A percentile compares a stretch with the other conserved stretches of the same genome.
Evolutionary conservation across 768 basidiomycete genomes (phyloP).

Genomic region (Macrolepiota dolichaula): DNA sequence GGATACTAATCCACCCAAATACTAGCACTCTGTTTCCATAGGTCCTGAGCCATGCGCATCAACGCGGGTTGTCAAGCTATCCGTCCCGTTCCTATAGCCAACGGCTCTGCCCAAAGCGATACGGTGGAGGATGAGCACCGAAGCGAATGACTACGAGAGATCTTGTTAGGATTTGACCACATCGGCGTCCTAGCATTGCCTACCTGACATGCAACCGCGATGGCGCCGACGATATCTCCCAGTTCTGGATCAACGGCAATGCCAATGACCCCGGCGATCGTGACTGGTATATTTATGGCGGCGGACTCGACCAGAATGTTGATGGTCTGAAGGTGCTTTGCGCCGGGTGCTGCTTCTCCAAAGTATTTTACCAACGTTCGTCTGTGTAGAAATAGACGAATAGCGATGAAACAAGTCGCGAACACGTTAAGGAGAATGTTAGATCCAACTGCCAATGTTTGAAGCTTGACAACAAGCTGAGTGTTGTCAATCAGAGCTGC

Average conservation of each 20-base stretch:
- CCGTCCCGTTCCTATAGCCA: neutral
- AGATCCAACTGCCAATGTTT: neutral
- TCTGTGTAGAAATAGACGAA: neutral
- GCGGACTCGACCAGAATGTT: neutral
- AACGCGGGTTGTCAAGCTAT: neutral
- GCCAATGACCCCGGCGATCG: neutral
- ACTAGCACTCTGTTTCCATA: no score
- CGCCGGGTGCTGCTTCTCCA: neutral
- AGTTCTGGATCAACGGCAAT: neutral
- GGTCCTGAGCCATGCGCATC: no score
- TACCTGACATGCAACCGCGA: neutral
- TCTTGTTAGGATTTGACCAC: neutral
- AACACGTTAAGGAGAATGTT: neutral
- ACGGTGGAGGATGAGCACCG: neutral
- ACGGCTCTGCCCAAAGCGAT: neutral
- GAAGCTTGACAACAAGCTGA: neutral
- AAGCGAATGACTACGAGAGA: neutral
- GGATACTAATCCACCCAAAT: no score
- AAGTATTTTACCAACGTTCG: neutral
- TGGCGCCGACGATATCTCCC: neutral
- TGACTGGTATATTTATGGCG: neutral
- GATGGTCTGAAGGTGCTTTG: neutral
- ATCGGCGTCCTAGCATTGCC: neutral
- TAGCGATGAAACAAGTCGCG: neutral
- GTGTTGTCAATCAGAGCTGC: neutral